Conservation (phyloP, 2,329 filamentous ascomycete genomes). For the Fusarium pseudonygamai region DNA sequence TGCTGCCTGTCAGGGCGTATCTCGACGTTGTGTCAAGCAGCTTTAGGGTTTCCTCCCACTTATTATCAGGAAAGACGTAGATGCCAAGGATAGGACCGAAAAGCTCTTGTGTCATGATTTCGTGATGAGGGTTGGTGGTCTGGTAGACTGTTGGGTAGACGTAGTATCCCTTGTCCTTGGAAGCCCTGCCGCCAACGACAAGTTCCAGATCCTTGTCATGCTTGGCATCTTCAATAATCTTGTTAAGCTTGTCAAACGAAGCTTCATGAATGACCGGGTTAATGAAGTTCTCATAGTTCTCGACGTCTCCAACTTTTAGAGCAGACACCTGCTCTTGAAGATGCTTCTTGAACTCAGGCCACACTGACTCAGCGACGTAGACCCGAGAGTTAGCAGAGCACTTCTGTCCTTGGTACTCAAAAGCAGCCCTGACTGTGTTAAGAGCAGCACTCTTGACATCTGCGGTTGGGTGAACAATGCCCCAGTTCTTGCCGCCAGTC, state of each 20-base stretch:
- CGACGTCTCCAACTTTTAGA: constrained; percentile 50
- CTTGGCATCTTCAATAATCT: constrained; percentile 57
- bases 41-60: constrained; percentile 31
- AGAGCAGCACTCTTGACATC: constrained; percentile 29
- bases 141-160: constrained; percentile 59
- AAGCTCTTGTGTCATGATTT: constrained; percentile 57
- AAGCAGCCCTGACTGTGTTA: constrained; percentile 25
- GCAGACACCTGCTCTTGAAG: constrained; percentile 51
- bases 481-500: constrained; percentile 64
- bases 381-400: constrained; percentile 30
- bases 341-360: constrained; percentile 37
- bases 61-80: constrained; percentile 58
- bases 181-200: constrained; percentile 56
- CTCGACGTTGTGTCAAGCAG: constrained; percentile 30
- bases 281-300: constrained; percentile 52
- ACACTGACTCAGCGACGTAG: constrained; percentile 41
- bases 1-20: constrained; percentile 68
- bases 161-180: constrained; percentile 54
- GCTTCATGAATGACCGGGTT: constrained; percentile 60
- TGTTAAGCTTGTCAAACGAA: constrained; percentile 52
- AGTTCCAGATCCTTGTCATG: constrained; percentile 53
- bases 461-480: constrained; percentile 52
- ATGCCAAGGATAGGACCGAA: constrained; percentile 59
- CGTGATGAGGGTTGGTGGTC: constrained; percentile 52
- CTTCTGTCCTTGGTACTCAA: constrained; percentile 35